These are phyloP conservation scores for Botrytis aclada DNA, from an alignment of 2,329 filamentous ascomycete species.

Conservation along the genomic window DNA sequence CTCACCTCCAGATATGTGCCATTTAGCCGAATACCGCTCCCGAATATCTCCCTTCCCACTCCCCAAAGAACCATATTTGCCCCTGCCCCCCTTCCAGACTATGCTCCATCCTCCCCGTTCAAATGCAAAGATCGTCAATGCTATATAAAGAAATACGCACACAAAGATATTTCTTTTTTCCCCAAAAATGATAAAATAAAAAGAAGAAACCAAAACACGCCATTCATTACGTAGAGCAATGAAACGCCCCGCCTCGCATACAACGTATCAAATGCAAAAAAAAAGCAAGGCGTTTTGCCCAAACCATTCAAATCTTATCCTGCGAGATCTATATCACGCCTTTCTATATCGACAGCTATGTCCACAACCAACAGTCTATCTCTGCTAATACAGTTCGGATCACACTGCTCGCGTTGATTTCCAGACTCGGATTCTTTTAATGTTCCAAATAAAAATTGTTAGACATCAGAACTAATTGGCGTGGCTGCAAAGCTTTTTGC, in stretches of 20 bases:
- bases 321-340: slow-evolving; percentile 3
- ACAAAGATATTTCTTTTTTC: background rate
- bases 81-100: background rate
- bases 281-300: background rate
- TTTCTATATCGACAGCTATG: background rate
- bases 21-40: too few species aligned
- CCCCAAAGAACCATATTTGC: background rate
- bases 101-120: background rate
- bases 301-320: background rate
- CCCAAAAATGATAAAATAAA: background rate
- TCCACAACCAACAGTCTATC: background rate
- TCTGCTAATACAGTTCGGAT: background rate
- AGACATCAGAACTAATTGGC: background rate
- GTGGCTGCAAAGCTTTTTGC: background rate
- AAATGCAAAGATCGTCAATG: background rate
- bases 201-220: background rate
- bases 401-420: background rate
- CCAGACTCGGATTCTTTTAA: background rate
- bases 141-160: background rate
- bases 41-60: background rate
- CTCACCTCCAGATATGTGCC: background rate
- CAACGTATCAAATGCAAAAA: slow-evolving; percentile 4
- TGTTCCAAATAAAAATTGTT: background rate
- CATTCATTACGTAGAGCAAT: slow-evolving; percentile 1
- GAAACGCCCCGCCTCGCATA: background rate